Percentiles rank a stretch among this genome's conserved stretches.
Evolutionary conservation across 1,284 basidiomycete genomes (phyloP).

Genomic region (Leccinum ponderosum): DNA sequence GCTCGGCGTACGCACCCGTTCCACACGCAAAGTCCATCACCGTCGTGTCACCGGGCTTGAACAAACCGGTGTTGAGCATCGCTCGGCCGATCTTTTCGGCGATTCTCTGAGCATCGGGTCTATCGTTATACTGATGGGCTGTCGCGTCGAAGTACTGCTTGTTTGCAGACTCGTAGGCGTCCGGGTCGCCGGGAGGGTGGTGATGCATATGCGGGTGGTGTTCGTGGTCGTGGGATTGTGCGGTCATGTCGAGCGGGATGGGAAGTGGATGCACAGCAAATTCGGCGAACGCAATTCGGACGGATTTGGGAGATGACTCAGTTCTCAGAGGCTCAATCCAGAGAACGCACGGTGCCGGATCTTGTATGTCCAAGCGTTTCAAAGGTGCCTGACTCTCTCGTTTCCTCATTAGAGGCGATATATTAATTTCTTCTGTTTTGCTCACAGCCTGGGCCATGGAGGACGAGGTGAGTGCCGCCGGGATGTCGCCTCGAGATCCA

Average conservation of each 20-base stretch:
- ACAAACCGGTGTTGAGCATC: conserved; percentile 47
- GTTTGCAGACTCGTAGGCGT: conserved; percentile 20
- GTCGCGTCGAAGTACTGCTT: conserved; percentile 23
- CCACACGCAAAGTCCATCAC: conserved; percentile 76
- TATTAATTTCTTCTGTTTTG: not conserved
- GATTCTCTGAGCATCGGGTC: conserved; percentile 23
- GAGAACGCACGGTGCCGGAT: not conserved
- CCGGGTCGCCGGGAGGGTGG: not conserved
- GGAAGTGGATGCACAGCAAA: not conserved
- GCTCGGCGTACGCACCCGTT: conserved; percentile 43
- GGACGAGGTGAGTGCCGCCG: not conserved
- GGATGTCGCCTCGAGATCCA: not conserved
- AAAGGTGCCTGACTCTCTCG: not conserved
- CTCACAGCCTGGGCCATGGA: not conserved
- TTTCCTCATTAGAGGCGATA: not conserved
- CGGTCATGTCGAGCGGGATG: not conserved
- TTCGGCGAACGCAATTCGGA: not conserved
- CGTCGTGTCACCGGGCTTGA: conserved; percentile 54
- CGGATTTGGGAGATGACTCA: not conserved
- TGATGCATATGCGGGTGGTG: conserved; percentile 1
- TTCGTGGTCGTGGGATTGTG: not conserved
- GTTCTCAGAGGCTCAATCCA: not conserved
- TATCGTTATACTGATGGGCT: conserved; percentile 29
- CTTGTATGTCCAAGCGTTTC: not conserved
- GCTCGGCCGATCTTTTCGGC: conserved; percentile 40